Percentiles rank a stretch among this genome's conserved stretches.
These are phyloP conservation scores for Phylloporus arenicola DNA, from an alignment of 768 basidiomycete species.

Conservation along the genomic window DNA sequence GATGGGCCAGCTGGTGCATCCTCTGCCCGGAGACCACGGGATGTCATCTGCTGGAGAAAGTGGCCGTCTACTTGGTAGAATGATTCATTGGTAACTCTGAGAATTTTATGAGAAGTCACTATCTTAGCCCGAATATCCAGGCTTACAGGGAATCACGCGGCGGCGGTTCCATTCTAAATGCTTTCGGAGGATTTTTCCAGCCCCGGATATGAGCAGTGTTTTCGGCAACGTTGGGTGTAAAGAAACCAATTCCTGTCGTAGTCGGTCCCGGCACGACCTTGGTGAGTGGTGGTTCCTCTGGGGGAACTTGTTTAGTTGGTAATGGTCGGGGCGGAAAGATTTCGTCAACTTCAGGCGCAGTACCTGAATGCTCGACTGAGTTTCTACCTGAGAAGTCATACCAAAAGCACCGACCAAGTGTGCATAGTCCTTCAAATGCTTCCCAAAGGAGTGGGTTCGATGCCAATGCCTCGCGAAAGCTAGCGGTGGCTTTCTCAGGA, in stretches of 20 bases:
- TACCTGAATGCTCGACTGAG: slow-evolving; percentile 40
- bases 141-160: slow-evolving; percentile 63
- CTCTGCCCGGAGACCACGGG: slow-evolving; percentile 41
- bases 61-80: slow-evolving; percentile 53
- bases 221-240: slow-evolving; percentile 63
- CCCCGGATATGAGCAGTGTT: slow-evolving; percentile 52
- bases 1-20: slow-evolving; percentile 35
- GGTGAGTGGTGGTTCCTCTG: slow-evolving; percentile 45
- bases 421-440: slow-evolving; percentile 84
- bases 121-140: not conserved
- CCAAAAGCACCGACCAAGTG: slow-evolving; percentile 52
- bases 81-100: slow-evolving; percentile 53
- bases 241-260: slow-evolving; percentile 66
- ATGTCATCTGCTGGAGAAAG: slow-evolving; percentile 42
- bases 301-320: slow-evolving; percentile 49
- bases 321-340: slow-evolving; percentile 61
- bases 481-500: slow-evolving; percentile 61
- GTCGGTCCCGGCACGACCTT: slow-evolving; percentile 39
- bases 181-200: slow-evolving; percentile 49
- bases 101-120: slow-evolving; percentile 5
- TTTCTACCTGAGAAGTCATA: slow-evolving; percentile 5
- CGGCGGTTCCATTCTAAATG: slow-evolving; percentile 52
- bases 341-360: slow-evolving; percentile 65
- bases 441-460: slow-evolving; percentile 86
- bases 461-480: slow-evolving; percentile 66